phyloP scores from a whole-genome alignment of 495 filamentous ascomycete species.

The Neurospora sp. region DNA sequence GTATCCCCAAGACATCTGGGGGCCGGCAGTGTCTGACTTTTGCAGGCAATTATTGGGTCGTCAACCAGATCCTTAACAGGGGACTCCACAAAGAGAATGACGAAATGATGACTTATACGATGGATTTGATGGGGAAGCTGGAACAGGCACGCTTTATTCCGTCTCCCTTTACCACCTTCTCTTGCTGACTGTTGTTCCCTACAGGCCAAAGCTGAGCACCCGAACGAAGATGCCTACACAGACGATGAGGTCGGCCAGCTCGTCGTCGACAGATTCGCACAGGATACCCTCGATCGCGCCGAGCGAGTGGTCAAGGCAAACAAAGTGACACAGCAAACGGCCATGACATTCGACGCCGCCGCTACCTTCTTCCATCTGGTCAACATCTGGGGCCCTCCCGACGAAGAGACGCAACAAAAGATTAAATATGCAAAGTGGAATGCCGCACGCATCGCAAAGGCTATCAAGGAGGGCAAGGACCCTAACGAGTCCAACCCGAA shows the following conservation, averaged over 20 bases:
- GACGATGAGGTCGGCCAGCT: conserved; percentile 81
- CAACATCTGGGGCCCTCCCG: conserved; percentile 68
- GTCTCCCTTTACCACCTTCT: not conserved
- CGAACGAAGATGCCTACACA: conserved; percentile 51
- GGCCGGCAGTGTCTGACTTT: conserved; percentile 5
- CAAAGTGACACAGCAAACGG: conserved; percentile 86
- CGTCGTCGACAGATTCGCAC: conserved; percentile 87
- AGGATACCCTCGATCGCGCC: conserved; percentile 76
- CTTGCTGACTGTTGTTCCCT: not conserved
- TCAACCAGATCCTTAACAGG: conserved; percentile 79
- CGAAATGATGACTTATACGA: conserved; percentile 70
- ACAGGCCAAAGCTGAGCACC: conserved; percentile 54
- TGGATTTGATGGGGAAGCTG: conserved; percentile 79
- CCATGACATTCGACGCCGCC: conserved; percentile 85
- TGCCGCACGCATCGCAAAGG: conserved; percentile 80
- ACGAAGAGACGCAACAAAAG: conserved; percentile 71
- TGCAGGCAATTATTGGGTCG: conserved; percentile 82
- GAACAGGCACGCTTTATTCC: conserved; percentile 51
- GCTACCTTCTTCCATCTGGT: conserved; percentile 83
- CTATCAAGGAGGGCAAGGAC: conserved; percentile 82
- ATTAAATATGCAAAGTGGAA: conserved; percentile 97
- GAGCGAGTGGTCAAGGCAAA: conserved; percentile 73
- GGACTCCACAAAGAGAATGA: conserved; percentile 65
- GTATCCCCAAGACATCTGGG: not conserved
- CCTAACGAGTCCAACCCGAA: conserved; percentile 84